Percentiles rank a stretch among this genome's conserved stretches.
Conservation (phyloP, 768 basidiomycete genomes). For the Mycena amicta region DNA sequence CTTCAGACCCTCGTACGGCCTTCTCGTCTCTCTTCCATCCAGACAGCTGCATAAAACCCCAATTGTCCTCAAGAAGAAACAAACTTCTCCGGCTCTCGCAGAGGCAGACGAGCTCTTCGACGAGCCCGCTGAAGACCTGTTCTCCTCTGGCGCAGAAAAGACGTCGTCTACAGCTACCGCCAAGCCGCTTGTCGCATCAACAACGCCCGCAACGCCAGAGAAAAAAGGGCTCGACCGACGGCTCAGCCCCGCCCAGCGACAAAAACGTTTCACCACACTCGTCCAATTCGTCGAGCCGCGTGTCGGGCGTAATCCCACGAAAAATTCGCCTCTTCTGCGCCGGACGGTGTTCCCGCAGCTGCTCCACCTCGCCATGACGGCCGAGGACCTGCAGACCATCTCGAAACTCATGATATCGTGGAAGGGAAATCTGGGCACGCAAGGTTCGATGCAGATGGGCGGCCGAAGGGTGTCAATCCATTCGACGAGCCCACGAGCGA, state of each 20-base stretch:
- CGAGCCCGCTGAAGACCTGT: conserved; percentile 14
- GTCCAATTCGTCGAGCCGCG: conserved; percentile 15
- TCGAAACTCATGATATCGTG: conserved; percentile 17
- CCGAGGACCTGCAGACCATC: conserved; percentile 14
- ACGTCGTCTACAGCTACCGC: not conserved
- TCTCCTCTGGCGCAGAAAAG: conserved; percentile 1
- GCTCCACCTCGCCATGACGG: conserved; percentile 13
- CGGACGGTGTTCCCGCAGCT: conserved; percentile 16
- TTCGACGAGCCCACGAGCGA: conserved; percentile 18
- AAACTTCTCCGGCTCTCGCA: not conserved
- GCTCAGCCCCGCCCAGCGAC: conserved; percentile 3
- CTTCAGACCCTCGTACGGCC: not conserved
- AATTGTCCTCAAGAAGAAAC: conserved; percentile 6
- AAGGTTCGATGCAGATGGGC: conserved; percentile 14
- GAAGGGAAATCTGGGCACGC: conserved; percentile 22
- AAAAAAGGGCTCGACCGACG: not conserved
- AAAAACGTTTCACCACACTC: conserved; percentile 6
- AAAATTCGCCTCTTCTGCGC: conserved; percentile 16
- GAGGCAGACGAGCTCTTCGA: conserved; percentile 10
- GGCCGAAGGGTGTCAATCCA: conserved; percentile 14
- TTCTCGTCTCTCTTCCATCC: not conserved
- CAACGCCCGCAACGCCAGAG: not conserved
- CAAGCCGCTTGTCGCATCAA: too few species aligned
- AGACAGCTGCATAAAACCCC: conserved; percentile 12
- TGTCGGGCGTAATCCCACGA: conserved; percentile 14